Evolutionary conservation across 2,329 filamentous ascomycete genomes (phyloP).

Genomic region (Xylariaceae sp.): DNA sequence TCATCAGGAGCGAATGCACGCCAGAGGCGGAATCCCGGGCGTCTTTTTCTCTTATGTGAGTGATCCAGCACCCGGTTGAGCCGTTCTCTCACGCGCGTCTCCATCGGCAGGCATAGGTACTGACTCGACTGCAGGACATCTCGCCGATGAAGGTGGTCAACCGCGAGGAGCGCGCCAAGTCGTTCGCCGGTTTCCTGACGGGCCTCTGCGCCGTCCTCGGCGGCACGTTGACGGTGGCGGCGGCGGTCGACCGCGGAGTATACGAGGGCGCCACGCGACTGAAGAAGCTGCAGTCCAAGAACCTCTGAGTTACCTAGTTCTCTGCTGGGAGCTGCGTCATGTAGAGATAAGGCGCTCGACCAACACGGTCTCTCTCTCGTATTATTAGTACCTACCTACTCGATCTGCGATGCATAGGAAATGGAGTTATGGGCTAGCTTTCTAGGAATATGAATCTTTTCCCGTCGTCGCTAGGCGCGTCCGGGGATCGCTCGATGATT

Average conservation of each 20-base stretch:
- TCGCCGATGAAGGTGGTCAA: slow-evolving; percentile 99
- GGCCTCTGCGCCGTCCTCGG: slow-evolving; percentile 92
- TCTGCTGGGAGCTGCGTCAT: too few relatives aligned
- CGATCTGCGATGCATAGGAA: slow-evolving; percentile 13
- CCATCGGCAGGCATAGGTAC: too few relatives aligned
- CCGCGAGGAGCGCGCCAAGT: slow-evolving; percentile 81
- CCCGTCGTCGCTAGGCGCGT: too few relatives aligned
- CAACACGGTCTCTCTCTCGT: too few relatives aligned
- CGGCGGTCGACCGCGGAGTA: slow-evolving; percentile 80
- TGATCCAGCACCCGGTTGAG: too few relatives aligned
- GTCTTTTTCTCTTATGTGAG: slow-evolving; percentile 97
- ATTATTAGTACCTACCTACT: slow-evolving; percentile 5
- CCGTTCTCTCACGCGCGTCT: too few relatives aligned
- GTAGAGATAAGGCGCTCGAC: too few relatives aligned
- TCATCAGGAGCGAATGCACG: slow-evolving; percentile 86
- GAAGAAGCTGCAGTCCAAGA: slow-evolving; percentile 74
- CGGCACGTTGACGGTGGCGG: slow-evolving; percentile 90
- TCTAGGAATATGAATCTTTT: too few relatives aligned
- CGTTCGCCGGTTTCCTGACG: slow-evolving; percentile 85
- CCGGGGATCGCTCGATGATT: too few relatives aligned
- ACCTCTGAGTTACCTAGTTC: slow-evolving; percentile 40
- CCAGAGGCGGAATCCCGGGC: slow-evolving; percentile 84
- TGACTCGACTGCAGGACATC: slow-evolving; percentile 59
- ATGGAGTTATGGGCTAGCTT: slow-evolving; percentile 18
- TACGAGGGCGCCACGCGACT: slow-evolving; percentile 82